These are phyloP conservation scores for Craterostigma plantagineum DNA, from an alignment of 257 asterid species.

Conservation along the genomic window DNA sequence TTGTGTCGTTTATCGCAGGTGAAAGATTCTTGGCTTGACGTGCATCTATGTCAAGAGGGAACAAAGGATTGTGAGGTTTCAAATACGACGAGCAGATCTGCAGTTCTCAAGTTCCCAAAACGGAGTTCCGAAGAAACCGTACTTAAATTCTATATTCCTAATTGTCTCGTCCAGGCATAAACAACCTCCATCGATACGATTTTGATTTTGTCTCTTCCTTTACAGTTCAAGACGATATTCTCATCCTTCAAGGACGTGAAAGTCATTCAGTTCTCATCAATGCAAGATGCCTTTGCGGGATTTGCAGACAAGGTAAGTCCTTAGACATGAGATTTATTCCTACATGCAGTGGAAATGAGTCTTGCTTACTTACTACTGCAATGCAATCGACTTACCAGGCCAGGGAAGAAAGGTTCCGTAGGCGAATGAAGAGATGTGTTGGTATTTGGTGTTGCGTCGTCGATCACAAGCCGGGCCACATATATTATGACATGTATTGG, in stretches of 20 bases:
- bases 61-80: conserved; percentile 59
- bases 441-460: conserved; percentile 94
- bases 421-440: conserved; percentile 59
- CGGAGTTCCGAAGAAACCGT: conserved; percentile 69
- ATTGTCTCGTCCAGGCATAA: background rate
- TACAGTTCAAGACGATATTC: conserved; percentile 65
- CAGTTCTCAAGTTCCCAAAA: conserved; percentile 65
- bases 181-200: background rate
- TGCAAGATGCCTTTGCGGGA: conserved; percentile 81
- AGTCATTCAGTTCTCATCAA: conserved; percentile 78
- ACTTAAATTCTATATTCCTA: conserved; percentile 6
- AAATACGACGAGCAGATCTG: conserved; percentile 32
- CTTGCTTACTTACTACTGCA: background rate
- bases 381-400: conserved; percentile 20
- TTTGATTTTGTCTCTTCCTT: conserved; percentile 1
- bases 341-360: background rate
- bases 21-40: conserved; percentile 86
- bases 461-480: conserved; percentile 60
- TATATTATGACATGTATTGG: conserved; percentile 88
- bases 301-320: conserved; percentile 68
- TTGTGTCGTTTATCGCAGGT: conserved; percentile 33
- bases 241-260: conserved; percentile 62
- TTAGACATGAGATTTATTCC: conserved; percentile 3
- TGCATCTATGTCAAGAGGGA: conserved; percentile 78
- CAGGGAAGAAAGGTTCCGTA: conserved; percentile 65